Evolutionary conservation across 768 basidiomycete genomes (phyloP).

Genomic region (Trametes gibbosa): DNA sequence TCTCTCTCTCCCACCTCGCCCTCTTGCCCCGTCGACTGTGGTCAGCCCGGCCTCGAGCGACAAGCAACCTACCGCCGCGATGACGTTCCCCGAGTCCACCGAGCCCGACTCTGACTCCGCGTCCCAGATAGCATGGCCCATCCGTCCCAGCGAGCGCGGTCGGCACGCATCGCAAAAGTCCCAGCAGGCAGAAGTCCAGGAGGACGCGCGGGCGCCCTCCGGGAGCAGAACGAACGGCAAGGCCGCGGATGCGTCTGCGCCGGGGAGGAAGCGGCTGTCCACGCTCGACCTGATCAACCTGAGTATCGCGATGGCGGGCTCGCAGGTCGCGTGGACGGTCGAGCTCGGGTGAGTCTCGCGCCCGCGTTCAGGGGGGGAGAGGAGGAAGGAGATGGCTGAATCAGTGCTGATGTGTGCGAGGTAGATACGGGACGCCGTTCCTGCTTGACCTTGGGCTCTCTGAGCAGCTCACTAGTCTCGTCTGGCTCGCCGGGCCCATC

Average conservation of each 20-base stretch:
- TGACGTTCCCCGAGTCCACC: slow-evolving; percentile 55
- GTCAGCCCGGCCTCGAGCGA: background rate
- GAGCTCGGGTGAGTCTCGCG: slow-evolving; percentile 73
- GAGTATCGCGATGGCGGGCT: slow-evolving; percentile 91
- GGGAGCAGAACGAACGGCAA: slow-evolving; percentile 4
- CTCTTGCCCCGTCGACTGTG: background rate
- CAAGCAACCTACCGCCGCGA: slow-evolving; percentile 26
- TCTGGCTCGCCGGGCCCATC: slow-evolving; percentile 95
- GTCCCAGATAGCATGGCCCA: slow-evolving; percentile 77
- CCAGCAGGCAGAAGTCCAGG: background rate
- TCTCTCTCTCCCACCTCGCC: background rate
- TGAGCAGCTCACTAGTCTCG: slow-evolving; percentile 87
- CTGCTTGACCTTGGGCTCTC: slow-evolving; percentile 76
- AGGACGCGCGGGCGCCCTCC: slow-evolving; percentile 3
- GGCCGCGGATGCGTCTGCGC: background rate
- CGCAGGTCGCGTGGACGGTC: slow-evolving; percentile 94
- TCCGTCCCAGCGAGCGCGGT: slow-evolving; percentile 30
- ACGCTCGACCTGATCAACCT: slow-evolving; percentile 61
- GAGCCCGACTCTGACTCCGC: slow-evolving; percentile 72
- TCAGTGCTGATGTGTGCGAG: background rate
- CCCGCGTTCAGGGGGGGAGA: background rate
- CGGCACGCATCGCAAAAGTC: slow-evolving; percentile 15
- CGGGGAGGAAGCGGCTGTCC: slow-evolving; percentile 31
- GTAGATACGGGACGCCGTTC: slow-evolving; percentile 90
- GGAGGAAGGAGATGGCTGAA: background rate